These are phyloP conservation scores for Lanmaoa pseudosensibilis DNA, from an alignment of 768 basidiomycete species.

Conservation along the genomic window DNA sequence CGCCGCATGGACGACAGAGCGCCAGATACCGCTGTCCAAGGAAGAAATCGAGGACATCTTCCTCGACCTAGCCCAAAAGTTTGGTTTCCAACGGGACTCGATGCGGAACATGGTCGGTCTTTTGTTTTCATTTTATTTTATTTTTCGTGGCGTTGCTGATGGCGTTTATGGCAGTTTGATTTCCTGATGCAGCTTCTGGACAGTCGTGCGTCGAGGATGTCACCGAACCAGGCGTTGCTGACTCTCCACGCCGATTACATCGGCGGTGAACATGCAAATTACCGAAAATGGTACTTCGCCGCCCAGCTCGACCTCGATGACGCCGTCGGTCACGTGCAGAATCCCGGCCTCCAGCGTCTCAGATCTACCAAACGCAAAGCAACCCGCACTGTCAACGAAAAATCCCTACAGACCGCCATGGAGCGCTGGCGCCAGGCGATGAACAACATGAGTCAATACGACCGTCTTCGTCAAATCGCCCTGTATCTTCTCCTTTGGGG, in stretches of 20 bases:
- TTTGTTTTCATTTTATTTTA: slow-evolving; percentile 15
- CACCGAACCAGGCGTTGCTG: slow-evolving; percentile 90
- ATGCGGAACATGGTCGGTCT: slow-evolving; percentile 90
- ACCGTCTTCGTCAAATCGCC: slow-evolving; percentile 93
- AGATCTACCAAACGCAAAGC: slow-evolving; percentile 64
- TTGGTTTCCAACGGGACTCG: slow-evolving; percentile 94
- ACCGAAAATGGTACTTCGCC: slow-evolving; percentile 99
- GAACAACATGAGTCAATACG: slow-evolving; percentile 99
- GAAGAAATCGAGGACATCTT: slow-evolving; percentile 99
- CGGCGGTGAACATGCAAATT: slow-evolving; percentile 97
- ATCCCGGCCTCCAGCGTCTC: slow-evolving; percentile 86
- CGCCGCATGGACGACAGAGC: slow-evolving; percentile 91
- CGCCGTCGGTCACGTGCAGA: slow-evolving; percentile 88
- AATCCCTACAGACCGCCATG: slow-evolving; percentile 77
- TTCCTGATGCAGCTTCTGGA: slow-evolving; percentile 97
- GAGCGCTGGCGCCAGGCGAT: slow-evolving; percentile 96
- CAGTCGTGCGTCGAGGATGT: slow-evolving; percentile 95
- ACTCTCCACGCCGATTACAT: slow-evolving; percentile 99
- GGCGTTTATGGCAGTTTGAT: slow-evolving; percentile 64
- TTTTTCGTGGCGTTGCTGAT: slow-evolving; percentile 10
- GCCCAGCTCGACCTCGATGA: slow-evolving; percentile 98
- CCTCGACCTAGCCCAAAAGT: slow-evolving; percentile 96
- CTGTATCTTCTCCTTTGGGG: slow-evolving; percentile 97
- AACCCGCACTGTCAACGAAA: slow-evolving; percentile 56
- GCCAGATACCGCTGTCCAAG: slow-evolving; percentile 94